Evolutionary conservation across 371 early-diverging fungal species (phyloP), one percentile per base, ranked within the genome.

Genomic region (Mortierella sp.): DNA sequence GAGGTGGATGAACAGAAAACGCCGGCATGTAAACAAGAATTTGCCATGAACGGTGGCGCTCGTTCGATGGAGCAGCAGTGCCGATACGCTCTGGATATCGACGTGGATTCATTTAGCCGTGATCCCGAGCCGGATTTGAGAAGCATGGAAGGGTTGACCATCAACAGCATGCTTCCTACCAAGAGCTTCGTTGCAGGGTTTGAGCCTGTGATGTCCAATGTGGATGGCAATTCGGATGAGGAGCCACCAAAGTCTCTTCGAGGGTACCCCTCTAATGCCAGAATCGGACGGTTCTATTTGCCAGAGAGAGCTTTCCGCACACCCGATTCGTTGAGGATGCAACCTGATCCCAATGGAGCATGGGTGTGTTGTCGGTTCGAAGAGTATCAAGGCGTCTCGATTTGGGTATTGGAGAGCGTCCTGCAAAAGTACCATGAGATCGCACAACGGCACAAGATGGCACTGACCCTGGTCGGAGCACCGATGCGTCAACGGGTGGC

Each of bases 241-340:
- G 51, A 47, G 12, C 34, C 23, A 1, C 58, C 34, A 0, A 28
- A 46, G 45, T 72, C 72, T 2, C 5, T 41, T 7, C 54, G 43
- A 8, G 63, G 72, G 13, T 72, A 62, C 41, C 72, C 72, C 1
- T 57, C 57, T 12, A 62, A 58, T 39, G 67, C 67, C 6, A 53
- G 72, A 0, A n/a, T 72, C 13, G 72, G 67, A n/a, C 67, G 72
- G 1, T 72, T 72, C 48, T 72, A 67, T 34, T 52, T 72, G 46
- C 72, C 67, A 18, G 67, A 67, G 47, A 34, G 57, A 24, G 41
- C 67, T 2, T 72, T 54, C 56, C 58, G 63, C 30, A 60, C 59
- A 6, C 48, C 52, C 8, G 72, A 58, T 21, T 61, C 72, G 2
- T 45, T 58, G 42, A 9, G 8, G 16, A 42, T 46, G 0, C 53